phyloP scores from a whole-genome alignment of 1,284 basidiomycete genomes.

The Clitocybe nebularis region DNA sequence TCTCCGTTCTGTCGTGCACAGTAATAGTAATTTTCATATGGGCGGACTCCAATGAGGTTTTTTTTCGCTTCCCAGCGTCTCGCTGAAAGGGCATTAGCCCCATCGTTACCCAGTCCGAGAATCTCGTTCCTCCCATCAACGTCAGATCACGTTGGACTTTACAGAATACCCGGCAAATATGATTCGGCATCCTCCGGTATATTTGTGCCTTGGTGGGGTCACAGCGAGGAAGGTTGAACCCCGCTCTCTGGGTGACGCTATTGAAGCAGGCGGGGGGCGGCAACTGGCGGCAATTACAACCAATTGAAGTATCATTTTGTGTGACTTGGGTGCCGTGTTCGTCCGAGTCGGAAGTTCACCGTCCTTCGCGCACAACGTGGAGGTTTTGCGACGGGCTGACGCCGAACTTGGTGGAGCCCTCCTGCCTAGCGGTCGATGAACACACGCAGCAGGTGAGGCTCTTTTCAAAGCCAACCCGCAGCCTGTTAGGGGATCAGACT shows the following conservation, averaged over 20 bases:
- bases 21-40: not conserved
- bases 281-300: constrained; percentile 6
- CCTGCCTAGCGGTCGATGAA: not conserved
- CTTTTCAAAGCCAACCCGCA: not conserved
- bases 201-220: constrained; percentile 6
- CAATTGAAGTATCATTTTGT: not conserved
- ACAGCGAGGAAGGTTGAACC: constrained; percentile 10
- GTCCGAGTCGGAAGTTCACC: not conserved
- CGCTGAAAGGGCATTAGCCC: constrained; percentile 3
- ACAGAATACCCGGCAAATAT: constrained; percentile 3
- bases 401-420: no score
- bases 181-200: constrained; percentile 8
- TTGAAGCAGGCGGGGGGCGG: constrained; percentile 9
- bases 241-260: constrained; percentile 4
- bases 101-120: constrained; percentile 6
- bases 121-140: constrained; percentile 4
- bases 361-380: not conserved
- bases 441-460: constrained; percentile 4
- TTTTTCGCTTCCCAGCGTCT: not conserved
- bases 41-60: not conserved
- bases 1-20: not conserved
- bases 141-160: constrained; percentile 11
- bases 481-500: not conserved
- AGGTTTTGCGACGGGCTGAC: not conserved
- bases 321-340: not conserved